These are phyloP conservation scores for Typha latifolia DNA, from an alignment of 176 grass and related monocot genomes.

Conservation along the genomic window DNA sequence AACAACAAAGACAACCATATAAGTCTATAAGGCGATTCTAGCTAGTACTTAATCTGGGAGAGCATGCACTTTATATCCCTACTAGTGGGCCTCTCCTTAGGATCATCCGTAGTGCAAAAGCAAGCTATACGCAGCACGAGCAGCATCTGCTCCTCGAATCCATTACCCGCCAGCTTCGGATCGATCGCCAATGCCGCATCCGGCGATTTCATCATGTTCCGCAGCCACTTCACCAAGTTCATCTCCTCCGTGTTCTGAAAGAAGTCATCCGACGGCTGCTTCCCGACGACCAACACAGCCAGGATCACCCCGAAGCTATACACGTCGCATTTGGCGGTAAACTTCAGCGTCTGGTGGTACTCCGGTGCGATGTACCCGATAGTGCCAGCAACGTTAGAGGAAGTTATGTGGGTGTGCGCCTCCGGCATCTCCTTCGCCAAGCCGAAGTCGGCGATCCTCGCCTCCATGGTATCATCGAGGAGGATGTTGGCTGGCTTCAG, in stretches of 20 bases:
- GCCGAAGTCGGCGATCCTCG: slow-evolving; percentile 74
- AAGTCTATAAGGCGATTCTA: too few species aligned
- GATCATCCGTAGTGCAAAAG: slow-evolving; percentile 61
- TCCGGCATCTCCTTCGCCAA: slow-evolving; percentile 66
- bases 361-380: slow-evolving; percentile 86
- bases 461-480: slow-evolving; percentile 67
- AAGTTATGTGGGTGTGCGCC: slow-evolving; percentile 29
- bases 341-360: slow-evolving; percentile 66
- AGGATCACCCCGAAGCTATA: slow-evolving; percentile 92
- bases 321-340: slow-evolving; percentile 74
- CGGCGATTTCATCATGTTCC: slow-evolving; percentile 9
- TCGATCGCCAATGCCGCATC: slow-evolving; percentile 40
- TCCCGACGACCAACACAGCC: slow-evolving; percentile 64
- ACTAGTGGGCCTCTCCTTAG: slow-evolving; percentile 50
- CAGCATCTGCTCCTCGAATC: slow-evolving; percentile 59
- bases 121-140: slow-evolving; percentile 58
- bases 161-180: slow-evolving; percentile 24
- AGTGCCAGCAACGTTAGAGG: slow-evolving; percentile 60
- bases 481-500: slow-evolving; percentile 90
- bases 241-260: slow-evolving; percentile 57
- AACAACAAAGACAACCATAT: too few species aligned
- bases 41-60: slow-evolving; percentile 32
- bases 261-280: slow-evolving; percentile 56
- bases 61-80: slow-evolving; percentile 69
- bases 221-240: slow-evolving; percentile 53